Evolutionary conservation across 2,329 filamentous ascomycete genomes (phyloP).

Genomic region (Epichloe sibirici): DNA sequence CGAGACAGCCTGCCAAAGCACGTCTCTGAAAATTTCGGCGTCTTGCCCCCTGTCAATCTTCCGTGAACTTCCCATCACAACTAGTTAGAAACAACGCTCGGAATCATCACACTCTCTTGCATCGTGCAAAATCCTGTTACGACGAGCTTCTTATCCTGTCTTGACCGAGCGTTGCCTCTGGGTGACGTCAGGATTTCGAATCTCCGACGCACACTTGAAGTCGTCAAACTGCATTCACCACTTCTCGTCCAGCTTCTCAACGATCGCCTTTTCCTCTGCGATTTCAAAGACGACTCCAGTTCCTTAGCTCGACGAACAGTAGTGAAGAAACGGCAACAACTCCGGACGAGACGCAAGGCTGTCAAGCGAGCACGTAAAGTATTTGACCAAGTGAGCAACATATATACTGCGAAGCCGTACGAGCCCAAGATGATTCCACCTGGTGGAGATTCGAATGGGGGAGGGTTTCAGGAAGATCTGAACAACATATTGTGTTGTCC

Average conservation of each 20-base stretch:
- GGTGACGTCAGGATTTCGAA: not conserved
- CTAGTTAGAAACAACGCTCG: not conserved
- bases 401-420: slow-evolving; percentile 30
- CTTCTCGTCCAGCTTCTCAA: slow-evolving; percentile 50
- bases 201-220: slow-evolving; percentile 6
- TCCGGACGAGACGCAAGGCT: slow-evolving; percentile 22
- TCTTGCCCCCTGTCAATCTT: too few relatives aligned
- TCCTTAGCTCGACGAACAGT: slow-evolving; percentile 14
- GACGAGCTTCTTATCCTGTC: not conserved
- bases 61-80: not conserved
- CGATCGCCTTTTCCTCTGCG: slow-evolving; percentile 26
- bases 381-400: slow-evolving; percentile 29
- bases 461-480: slow-evolving; percentile 57
- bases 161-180: not conserved
- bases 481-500: slow-evolving; percentile 77
- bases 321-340: slow-evolving; percentile 21
- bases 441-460: slow-evolving; percentile 19
- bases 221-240: slow-evolving; percentile 60
- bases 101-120: not conserved
- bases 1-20: not conserved
- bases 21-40: too few relatives aligned
- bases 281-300: slow-evolving; percentile 9
- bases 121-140: not conserved
- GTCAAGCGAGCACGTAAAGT: slow-evolving; percentile 24
- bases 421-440: slow-evolving; percentile 34